Evolutionary conservation across 495 filamentous ascomycete genomes (phyloP), one percentile per base, ranked within the genome.

Genomic region (Oleoguttula mirabilis): DNA sequence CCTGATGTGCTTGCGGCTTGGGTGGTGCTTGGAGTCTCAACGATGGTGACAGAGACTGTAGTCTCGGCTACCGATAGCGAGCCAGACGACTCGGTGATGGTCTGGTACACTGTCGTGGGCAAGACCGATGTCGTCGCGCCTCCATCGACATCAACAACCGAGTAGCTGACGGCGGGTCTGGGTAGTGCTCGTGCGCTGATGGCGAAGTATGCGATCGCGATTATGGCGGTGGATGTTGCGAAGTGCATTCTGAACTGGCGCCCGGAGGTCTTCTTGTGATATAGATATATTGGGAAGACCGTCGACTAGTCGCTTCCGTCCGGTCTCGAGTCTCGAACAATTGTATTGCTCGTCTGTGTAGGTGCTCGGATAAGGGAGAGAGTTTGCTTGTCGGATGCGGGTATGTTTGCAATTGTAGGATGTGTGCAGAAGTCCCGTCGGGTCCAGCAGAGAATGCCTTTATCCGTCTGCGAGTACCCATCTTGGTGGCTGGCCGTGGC

Each of bases 81-180:
- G 34, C 2, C 28, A 10, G 25, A 35, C 21, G 36, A 35, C 22
- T 45, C 25, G 11, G 39, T 48, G 10, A 46, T 42, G 4, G 51
- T 54, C 10, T 39, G 21, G 35, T 25, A 35, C 21, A 53, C 17
- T 3, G 47, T 54, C 19, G 41, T 43, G 1, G 51, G 30, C 3
- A 23, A 21, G 2, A 16, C 19, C 7, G 36, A 19, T 15, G 21
- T 15, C n/a, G 3, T 39, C 6, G 32, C 14, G 30, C 46, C 36
- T 30, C 48, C 51, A 27, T 50, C 43, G 43, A 55, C 51, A 24
- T 55, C 31, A 38, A 55, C 51, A 28, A 55, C 48, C 34, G 48
- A 51, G 39, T 55, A 55, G 14, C 32, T 46, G 21, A 41, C 20
- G 17, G 22, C 25, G 21, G 49, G 43, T 39, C 39, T 21, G 2